phyloP scores from a whole-genome alignment of 1,284 basidiomycete genomes.

The Porogramme epimiltina region DNA sequence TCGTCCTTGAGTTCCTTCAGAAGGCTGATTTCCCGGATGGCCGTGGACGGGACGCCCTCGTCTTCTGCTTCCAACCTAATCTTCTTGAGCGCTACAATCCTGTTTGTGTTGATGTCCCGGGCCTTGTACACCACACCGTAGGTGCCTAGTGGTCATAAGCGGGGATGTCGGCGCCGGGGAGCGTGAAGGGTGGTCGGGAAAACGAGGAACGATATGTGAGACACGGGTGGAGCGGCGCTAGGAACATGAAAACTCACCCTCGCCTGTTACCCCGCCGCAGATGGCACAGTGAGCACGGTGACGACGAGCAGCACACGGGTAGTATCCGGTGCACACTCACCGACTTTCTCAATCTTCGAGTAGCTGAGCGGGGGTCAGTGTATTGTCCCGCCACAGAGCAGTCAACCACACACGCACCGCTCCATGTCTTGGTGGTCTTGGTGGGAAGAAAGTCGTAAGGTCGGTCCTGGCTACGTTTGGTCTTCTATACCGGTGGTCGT shows the following conservation, averaged over 20 bases:
- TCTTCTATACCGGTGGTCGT: background rate
- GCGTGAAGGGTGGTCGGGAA: slow-evolving; percentile 3
- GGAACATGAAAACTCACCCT: slow-evolving; percentile 27
- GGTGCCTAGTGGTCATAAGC: slow-evolving; percentile 64
- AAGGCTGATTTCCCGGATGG: slow-evolving; percentile 96
- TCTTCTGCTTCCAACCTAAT: slow-evolving; percentile 98
- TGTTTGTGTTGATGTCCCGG: slow-evolving; percentile 71
- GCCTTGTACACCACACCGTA: slow-evolving; percentile 99
- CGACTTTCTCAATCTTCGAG: slow-evolving; percentile 43
- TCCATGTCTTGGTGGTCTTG: slow-evolving; percentile 23
- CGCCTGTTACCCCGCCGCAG: slow-evolving; percentile 23
- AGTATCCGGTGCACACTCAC: slow-evolving; percentile 28
- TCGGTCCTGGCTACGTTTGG: background rate
- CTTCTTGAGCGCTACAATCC: slow-evolving; percentile 95
- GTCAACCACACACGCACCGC: slow-evolving; percentile 48
- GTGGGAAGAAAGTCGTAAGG: background rate
- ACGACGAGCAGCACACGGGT: too few species aligned
- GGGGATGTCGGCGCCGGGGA: background rate
- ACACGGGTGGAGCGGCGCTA: background rate
- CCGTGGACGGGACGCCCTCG: slow-evolving; percentile 96
- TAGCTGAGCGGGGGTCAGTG: slow-evolving; percentile 29
- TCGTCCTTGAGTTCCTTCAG: slow-evolving; percentile 97
- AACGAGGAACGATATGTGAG: slow-evolving; percentile 7
- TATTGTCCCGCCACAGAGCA: slow-evolving; percentile 16
- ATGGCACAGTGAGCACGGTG: background rate